Evolutionary conservation across 1,284 basidiomycete species (phyloP).

Genomic region (Pseudozyma pruni): DNA sequence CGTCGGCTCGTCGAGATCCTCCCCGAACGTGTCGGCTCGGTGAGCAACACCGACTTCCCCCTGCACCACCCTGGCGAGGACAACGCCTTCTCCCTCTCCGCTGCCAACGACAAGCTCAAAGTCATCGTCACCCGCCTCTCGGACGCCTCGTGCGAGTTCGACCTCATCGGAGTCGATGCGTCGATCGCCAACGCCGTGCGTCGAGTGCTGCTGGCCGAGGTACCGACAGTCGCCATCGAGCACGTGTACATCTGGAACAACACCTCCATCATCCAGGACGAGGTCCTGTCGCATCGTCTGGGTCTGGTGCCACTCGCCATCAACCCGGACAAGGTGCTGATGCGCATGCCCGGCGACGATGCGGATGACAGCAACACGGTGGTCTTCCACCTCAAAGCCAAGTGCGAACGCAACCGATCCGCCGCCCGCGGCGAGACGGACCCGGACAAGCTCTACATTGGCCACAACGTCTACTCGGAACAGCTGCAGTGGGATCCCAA

Average conservation of each 20-base stretch:
- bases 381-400: slow-evolving; percentile 82
- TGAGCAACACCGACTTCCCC: slow-evolving; percentile 61
- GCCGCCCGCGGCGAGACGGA: slow-evolving; percentile 71
- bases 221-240: slow-evolving; percentile 84
- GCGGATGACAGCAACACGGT: slow-evolving; percentile 88
- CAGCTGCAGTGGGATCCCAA: slow-evolving; percentile 84
- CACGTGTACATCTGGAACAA: slow-evolving; percentile 95
- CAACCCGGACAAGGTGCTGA: slow-evolving; percentile 76
- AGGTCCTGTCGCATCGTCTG: slow-evolving; percentile 88
- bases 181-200: slow-evolving; percentile 95
- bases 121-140: slow-evolving; percentile 61
- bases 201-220: slow-evolving; percentile 92
- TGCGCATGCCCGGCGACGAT: slow-evolving; percentile 70
- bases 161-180: slow-evolving; percentile 94
- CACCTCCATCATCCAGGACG: slow-evolving; percentile 92
- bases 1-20: slow-evolving; percentile 61
- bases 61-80: slow-evolving; percentile 51
- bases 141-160: slow-evolving; percentile 79
- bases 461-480: slow-evolving; percentile 75
- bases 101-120: slow-evolving; percentile 44
- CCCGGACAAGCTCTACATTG: slow-evolving; percentile 56
- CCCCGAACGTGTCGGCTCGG: slow-evolving; percentile 61
- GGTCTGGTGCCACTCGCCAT: slow-evolving; percentile 90
- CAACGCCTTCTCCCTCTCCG: slow-evolving; percentile 47
- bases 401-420: slow-evolving; percentile 76